Evolutionary conservation across 495 filamentous ascomycete species (phyloP), one percentile per base, ranked within the genome.

Genomic region (Penicillium coprophilum): DNA sequence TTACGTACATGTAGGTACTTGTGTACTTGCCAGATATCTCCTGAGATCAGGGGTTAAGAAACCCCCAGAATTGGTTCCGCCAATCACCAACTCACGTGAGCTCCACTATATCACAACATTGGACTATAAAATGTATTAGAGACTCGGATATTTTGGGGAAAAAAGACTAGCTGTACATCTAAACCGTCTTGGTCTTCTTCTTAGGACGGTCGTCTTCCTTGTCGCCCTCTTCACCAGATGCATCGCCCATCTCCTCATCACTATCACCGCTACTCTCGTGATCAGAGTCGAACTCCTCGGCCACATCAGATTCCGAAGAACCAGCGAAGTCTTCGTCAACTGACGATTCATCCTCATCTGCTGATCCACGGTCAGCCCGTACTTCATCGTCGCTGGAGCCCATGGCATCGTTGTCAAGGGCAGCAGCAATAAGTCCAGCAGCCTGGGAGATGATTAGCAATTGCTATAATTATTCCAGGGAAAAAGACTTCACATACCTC

Each of bases 281-380:
- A 28, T 82, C 86, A 43, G 85, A 89, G 73, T 99, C 95, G 59
- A 85, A 99, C 70, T 99, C 95, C 74, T 99, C 95, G 1, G 92
- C 95, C 0, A 96, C 91, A 58, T 99, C 95, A 19, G 88, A 92
- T 57, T 99, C 95, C 2, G 85, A 88, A 44, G 92, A 90, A 17
- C 87, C 88, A 57, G 87, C 84, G 82, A 99, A 99, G 72, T 99
- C 95, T 64, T 99, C 95, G 62, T 99, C 95, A 20, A 90, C 80
- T 57, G 87, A 90, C 73, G 97, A 93, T 63, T 91, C 87, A 64
- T 99, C 95, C 69, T 99, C 95, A 66, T 97, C 95, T 0, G 92
- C 95, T 4, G 87, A 91, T 56, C 95, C 94, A 40, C 94, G 85
- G 69, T 91, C 91, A 7, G 88, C 82, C 8, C 80, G 74, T 50